Evolutionary conservation across 2,329 filamentous ascomycete species (phyloP), one percentile per base, ranked within the genome.

Genomic region (Cercospora sp.): DNA sequence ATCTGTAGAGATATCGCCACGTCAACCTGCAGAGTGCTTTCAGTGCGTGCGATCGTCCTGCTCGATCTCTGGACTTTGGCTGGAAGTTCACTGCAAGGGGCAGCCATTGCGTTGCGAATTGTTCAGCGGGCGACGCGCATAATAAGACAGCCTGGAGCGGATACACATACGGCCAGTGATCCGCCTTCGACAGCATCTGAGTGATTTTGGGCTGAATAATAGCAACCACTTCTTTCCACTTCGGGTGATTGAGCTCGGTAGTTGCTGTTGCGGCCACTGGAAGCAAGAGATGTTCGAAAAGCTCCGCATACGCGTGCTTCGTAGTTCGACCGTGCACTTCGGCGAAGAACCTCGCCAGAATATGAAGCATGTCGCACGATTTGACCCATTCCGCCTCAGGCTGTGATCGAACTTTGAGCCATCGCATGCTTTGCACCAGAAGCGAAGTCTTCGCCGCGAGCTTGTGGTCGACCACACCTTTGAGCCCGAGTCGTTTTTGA

Each of bases 221-320:
- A 65, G 91, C 88, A 63, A 98, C 83, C 5, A 97, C 93, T 69
- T 95, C 89, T 71, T 88, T 90, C 95, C 95, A 99, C 78, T 90
- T 94, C 0, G 91, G 89, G 71, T 91, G 86, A 64, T 89, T 89
- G 68, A 98, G 86, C 76, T 97, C 91, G 12, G 51, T 70, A 60
- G 86, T 89, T 65, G 92, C 91, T 70, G 89, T 91, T 3, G 92
- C 92, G 13, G 94, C 94, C 61, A 99, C 90, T 1, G 94, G 93
- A 13, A 97, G 86, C 26, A 99, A 82, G 30, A 99, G 84, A 72
- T 91, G 91, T 74, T 96, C 92, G 63, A 99, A 87, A 23, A 97
- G 89, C 75, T 96, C 91, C 77, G 95, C 98, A 77, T 97, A 99
- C 0, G 94, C 92, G 73, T 94, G 91, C 79, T 99, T 99, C 75